phyloP scores from a whole-genome alignment of 768 basidiomycete genomes.

The Scleroderma bovista region DNA sequence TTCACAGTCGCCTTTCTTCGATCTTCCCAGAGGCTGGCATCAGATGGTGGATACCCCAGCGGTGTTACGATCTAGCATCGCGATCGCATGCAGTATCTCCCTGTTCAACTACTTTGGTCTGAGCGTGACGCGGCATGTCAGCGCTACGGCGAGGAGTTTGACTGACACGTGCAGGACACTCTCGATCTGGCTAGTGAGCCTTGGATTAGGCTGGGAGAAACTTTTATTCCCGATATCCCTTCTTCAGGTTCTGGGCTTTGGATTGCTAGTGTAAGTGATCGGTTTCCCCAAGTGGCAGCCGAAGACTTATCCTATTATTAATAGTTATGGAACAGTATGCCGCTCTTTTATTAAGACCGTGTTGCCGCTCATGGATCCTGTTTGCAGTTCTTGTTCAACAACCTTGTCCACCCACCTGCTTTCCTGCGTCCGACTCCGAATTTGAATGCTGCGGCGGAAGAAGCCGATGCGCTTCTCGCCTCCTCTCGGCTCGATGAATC shows the following conservation, averaged over 20 bases:
- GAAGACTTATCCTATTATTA: background rate
- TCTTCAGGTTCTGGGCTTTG: slow-evolving; percentile 81
- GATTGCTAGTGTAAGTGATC: slow-evolving; percentile 75
- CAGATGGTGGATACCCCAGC: slow-evolving; percentile 79
- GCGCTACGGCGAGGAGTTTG: slow-evolving; percentile 85
- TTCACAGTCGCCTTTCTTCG: slow-evolving; percentile 68
- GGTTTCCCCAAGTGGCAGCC: background rate
- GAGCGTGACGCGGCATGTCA: slow-evolving; percentile 89
- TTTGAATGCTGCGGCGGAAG: slow-evolving; percentile 37
- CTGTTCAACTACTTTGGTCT: slow-evolving; percentile 88
- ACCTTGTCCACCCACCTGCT: slow-evolving; percentile 61
- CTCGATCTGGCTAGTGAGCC: slow-evolving; percentile 91
- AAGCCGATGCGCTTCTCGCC: slow-evolving; percentile 47
- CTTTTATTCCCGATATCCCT: slow-evolving; percentile 77
- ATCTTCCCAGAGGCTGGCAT: slow-evolving; percentile 82
- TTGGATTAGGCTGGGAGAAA: slow-evolving; percentile 87
- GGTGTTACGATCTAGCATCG: slow-evolving; percentile 63
- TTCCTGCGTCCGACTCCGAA: slow-evolving; percentile 45
- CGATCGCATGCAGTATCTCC: slow-evolving; percentile 71
- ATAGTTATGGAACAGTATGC: slow-evolving; percentile 83
- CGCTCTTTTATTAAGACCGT: slow-evolving; percentile 5
- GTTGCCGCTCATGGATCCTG: slow-evolving; percentile 4
- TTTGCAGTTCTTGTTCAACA: slow-evolving; percentile 82
- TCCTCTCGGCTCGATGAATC: slow-evolving; percentile 62
- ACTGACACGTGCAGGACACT: slow-evolving; percentile 95